Conservation (phyloP, 1,284 basidiomycete species). For the Rhodofomes roseus region DNA sequence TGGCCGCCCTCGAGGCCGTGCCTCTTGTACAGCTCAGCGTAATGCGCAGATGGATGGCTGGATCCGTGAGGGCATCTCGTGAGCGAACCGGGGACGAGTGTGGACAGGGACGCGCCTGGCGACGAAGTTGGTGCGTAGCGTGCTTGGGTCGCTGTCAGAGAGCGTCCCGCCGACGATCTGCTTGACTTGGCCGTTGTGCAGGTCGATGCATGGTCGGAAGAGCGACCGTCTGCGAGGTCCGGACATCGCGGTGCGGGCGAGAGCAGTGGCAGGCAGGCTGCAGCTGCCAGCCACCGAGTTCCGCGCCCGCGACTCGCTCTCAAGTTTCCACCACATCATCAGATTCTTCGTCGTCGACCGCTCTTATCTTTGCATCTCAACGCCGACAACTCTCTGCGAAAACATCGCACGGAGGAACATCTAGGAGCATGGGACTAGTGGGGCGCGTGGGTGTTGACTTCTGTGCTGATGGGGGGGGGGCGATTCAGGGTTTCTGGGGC, state of each 20-base stretch:
- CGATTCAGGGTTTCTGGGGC: slow-evolving; percentile 1
- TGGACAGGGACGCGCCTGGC: slow-evolving; percentile 59
- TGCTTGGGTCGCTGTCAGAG: slow-evolving; percentile 57
- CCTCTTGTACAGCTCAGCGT: slow-evolving; percentile 75
- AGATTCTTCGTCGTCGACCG: not conserved
- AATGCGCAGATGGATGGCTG: slow-evolving; percentile 81
- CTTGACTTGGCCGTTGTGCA: slow-evolving; percentile 94
- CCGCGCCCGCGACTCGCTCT: not conserved
- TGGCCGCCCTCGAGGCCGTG: slow-evolving; percentile 83
- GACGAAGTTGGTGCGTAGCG: slow-evolving; percentile 89
- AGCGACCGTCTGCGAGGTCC: slow-evolving; percentile 15
- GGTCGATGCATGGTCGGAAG: slow-evolving; percentile 96
- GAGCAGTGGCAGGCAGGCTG: not conserved
- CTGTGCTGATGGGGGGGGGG: slow-evolving; percentile 1
- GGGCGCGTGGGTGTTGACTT: not conserved
- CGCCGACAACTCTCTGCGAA: not conserved
- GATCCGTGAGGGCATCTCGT: not conserved
- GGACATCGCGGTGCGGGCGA: not conserved
- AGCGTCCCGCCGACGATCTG: slow-evolving; percentile 98
- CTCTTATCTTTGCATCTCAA: not conserved
- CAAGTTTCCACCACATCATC: too few species aligned
- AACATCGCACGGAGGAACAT: not conserved
- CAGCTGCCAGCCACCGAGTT: not conserved
- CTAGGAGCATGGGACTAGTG: not conserved
- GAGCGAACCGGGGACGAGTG: not conserved